These are phyloP conservation scores for Phytophthora pistaciae DNA, from an alignment of 352 stramenopile genomes.

Conservation along the genomic window DNA sequence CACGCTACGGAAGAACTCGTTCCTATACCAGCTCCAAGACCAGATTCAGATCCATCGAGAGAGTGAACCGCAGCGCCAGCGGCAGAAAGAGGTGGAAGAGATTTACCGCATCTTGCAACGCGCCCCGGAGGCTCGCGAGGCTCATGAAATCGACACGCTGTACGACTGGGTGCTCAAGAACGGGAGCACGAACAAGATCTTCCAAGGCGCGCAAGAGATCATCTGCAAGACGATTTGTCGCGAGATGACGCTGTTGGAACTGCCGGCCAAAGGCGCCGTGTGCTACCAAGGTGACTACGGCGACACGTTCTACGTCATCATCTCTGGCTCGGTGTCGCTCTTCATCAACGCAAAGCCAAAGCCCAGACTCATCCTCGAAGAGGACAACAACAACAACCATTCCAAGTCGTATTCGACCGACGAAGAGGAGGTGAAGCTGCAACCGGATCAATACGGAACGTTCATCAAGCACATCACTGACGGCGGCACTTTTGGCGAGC, in stretches of 20 bases:
- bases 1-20: slow-evolving; percentile 46
- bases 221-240: slow-evolving; percentile 91
- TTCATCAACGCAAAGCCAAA: slow-evolving; percentile 78
- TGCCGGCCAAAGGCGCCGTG: slow-evolving; percentile 67
- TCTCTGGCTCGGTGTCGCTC: slow-evolving; percentile 77
- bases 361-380: slow-evolving; percentile 28
- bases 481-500: slow-evolving; percentile 81
- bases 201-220: slow-evolving; percentile 84
- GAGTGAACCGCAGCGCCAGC: slow-evolving; percentile 52
- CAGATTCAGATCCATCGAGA: slow-evolving; percentile 58
- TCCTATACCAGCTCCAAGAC: slow-evolving; percentile 69
- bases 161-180: slow-evolving; percentile 87
- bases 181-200: slow-evolving; percentile 85
- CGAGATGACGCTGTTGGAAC: slow-evolving; percentile 85
- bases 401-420: slow-evolving; percentile 12
- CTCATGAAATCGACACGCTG: slow-evolving; percentile 72
- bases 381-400: slow-evolving; percentile 17
- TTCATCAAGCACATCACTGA: slow-evolving; percentile 85
- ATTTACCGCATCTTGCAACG: slow-evolving; percentile 68
- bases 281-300: slow-evolving; percentile 89
- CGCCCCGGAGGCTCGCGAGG: slow-evolving; percentile 50
- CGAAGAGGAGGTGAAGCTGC: slow-evolving; percentile 36
- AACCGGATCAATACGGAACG: slow-evolving; percentile 59
- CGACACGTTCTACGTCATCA: slow-evolving; percentile 85
- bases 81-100: slow-evolving; percentile 51